Conservation (phyloP, 2,329 filamentous ascomycete genomes). For the Diplodia seriata region DNA sequence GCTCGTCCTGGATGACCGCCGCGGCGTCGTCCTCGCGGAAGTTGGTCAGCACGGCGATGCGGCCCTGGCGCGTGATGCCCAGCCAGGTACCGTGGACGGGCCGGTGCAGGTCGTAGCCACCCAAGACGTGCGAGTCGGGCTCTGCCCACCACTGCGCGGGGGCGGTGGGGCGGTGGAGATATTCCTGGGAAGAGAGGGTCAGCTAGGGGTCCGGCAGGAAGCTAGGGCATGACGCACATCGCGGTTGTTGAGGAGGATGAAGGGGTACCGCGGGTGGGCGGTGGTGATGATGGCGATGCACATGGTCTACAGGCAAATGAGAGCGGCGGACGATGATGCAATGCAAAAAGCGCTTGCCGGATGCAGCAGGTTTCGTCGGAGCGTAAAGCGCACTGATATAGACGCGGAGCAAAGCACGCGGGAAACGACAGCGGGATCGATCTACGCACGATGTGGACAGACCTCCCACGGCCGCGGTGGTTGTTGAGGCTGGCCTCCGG, state of each 20-base stretch:
- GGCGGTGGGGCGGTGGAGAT: conserved; percentile 66
- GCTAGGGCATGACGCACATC: conserved; percentile 46
- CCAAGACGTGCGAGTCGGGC: conserved; percentile 61
- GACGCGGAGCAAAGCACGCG: conserved; percentile 9
- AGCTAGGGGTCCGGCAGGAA: neutral
- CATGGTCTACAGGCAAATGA: conserved; percentile 43
- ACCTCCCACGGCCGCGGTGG: conserved; percentile 14
- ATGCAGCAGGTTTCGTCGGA: conserved; percentile 7
- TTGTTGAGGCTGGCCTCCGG: neutral
- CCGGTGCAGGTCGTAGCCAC: conserved; percentile 67
- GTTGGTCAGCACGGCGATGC: conserved; percentile 69
- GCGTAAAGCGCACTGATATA: conserved; percentile 4
- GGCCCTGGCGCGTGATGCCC: conserved; percentile 66
- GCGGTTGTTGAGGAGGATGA: conserved; percentile 59
- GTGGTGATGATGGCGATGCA: conserved; percentile 59
- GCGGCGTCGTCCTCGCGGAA: conserved; percentile 62
- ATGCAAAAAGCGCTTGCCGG: conserved; percentile 23
- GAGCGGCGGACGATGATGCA: conserved; percentile 16
- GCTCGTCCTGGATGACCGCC: conserved; percentile 52
- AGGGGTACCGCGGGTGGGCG: conserved; percentile 57
- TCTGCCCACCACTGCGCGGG: conserved; percentile 65
- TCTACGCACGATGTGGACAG: conserved; percentile 22
- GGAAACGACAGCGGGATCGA: conserved; percentile 8
- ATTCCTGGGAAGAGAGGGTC: conserved; percentile 56
- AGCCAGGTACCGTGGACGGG: conserved; percentile 69